Conservation (phyloP, 2,329 filamentous ascomycete genomes). For the Alternaria solani region DNA sequence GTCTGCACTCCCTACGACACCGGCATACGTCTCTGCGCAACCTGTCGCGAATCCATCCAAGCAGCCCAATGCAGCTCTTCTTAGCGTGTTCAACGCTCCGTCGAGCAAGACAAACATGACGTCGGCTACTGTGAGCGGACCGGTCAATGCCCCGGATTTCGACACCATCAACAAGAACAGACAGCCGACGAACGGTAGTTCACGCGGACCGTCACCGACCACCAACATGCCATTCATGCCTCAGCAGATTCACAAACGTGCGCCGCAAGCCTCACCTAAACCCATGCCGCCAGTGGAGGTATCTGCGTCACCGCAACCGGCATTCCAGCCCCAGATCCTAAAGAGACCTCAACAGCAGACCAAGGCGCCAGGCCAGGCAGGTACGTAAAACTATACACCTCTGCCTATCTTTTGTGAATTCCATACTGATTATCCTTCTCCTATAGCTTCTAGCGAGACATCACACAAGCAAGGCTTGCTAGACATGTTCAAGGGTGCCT, state of each 20-base stretch:
- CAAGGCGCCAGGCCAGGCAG: slow-evolving; percentile 6
- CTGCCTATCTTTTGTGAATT: not conserved
- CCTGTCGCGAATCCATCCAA: slow-evolving; percentile 28
- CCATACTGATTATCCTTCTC: not conserved
- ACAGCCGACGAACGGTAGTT: slow-evolving; percentile 32
- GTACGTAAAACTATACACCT: not conserved
- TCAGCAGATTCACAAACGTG: slow-evolving; percentile 37
- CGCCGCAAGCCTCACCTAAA: slow-evolving; percentile 16
- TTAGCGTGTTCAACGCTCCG: slow-evolving; percentile 29
- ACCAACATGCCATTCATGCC: slow-evolving; percentile 38
- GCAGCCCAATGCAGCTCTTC: slow-evolving; percentile 27
- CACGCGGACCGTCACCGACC: slow-evolving; percentile 41
- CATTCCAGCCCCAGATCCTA: slow-evolving; percentile 49
- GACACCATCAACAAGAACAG: slow-evolving; percentile 48
- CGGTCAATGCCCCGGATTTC: slow-evolving; percentile 54
- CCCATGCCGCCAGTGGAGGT: slow-evolving; percentile 11
- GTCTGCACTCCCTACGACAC: slow-evolving; percentile 54
- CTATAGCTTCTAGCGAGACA: slow-evolving; percentile 13
- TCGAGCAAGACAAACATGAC: slow-evolving; percentile 39
- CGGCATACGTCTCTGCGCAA: slow-evolving; percentile 37
- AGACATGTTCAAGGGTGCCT: slow-evolving; percentile 30
- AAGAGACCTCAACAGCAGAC: slow-evolving; percentile 45
- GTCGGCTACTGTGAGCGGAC: slow-evolving; percentile 53
- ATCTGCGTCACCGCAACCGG: slow-evolving; percentile 23
- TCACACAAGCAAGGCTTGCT: slow-evolving; percentile 32